phyloP scores from a whole-genome alignment of 805 yeast species.

The Myxozyma nipponensis region DNA sequence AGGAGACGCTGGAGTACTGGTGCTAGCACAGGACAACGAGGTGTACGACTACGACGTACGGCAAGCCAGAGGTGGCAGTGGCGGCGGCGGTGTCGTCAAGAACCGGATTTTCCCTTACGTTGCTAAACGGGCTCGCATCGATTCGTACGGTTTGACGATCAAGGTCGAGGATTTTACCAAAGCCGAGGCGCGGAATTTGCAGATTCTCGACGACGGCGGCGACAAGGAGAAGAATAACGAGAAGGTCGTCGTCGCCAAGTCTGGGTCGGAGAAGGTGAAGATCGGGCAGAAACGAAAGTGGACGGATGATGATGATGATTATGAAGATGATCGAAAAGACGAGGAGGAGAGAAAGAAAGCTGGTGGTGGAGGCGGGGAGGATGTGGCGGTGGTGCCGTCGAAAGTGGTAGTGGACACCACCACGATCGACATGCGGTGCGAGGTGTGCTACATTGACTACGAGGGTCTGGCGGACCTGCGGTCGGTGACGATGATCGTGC shows the following conservation, averaged over 20 bases:
- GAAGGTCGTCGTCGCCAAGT: too few relatives aligned
- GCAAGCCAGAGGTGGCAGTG: constrained; percentile 35
- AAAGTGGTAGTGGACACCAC: constrained; percentile 30
- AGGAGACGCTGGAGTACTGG: constrained; percentile 27
- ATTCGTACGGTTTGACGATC: constrained; percentile 84
- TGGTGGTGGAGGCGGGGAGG: not conserved
- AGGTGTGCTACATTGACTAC: constrained; percentile 70
- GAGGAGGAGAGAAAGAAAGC: constrained; percentile 6
- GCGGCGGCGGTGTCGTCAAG: too few relatives aligned
- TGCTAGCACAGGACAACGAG: constrained; percentile 33
- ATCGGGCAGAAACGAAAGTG: constrained; percentile 40
- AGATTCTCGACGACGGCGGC: constrained; percentile 1
- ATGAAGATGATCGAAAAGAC: constrained; percentile 17
- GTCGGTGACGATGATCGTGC: constrained; percentile 72
- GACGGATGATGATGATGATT: constrained; percentile 33
- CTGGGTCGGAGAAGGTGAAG: constrained; percentile 30
- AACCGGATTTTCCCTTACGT: constrained; percentile 68
- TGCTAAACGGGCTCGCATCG: constrained; percentile 53
- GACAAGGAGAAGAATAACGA: constrained; percentile 30
- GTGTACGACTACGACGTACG: constrained; percentile 56
- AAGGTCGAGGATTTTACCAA: constrained; percentile 59
- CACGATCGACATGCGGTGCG: constrained; percentile 58
- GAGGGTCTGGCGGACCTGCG: constrained; percentile 81
- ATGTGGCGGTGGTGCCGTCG: constrained; percentile 11
- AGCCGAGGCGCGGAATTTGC: constrained; percentile 43